Base-by-base conservation (phyloP, 441 rosid species). In the Erysimum cheiri region DNA sequence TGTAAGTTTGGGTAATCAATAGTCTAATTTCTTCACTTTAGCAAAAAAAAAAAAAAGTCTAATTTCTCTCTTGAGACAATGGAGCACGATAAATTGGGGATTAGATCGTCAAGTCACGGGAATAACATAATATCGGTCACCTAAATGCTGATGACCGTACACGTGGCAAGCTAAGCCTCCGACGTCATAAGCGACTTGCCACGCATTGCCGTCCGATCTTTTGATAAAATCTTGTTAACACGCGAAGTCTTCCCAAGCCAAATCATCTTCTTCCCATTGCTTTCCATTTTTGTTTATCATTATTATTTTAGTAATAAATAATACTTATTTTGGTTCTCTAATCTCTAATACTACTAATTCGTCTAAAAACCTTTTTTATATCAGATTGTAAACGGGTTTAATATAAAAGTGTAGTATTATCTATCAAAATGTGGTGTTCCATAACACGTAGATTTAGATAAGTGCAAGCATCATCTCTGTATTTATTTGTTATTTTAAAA, bases 111-210 rank as follows among this genome's bases (percentile, higher is more conserved):
- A 49, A 28, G 44, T 52, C 64, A 74, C 63, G 74, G 54, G 73
- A 44, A 37, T 47, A 28, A 31, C 55, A 60, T 43, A 7, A 59
- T 32, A 67, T 64, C 41, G 59, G 66, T 69, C 52, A 75, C 39
- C 60, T 54, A 46, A 33, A 56, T 24, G 56, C 13, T 37, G 53
- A 56, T 69, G 72, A 68, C 81, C 76, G 40, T 62, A 80, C 89
- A 89, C 89, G 90, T 85, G 90, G 72, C 71, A 61, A 80, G 85
- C 75, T 54, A 41, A 59, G 22, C 35, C 24, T 40, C 14, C 59
- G 69, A 71, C 12, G 60, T 17, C 63, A 53, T 31, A 15, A 29
- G 46, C 44, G 69, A 39, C 57, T 61, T n/a, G 48, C 36, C 70
- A 75, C 66, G 74, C 50, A 14, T 50, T 52, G 74, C 83, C 88